Evolutionary conservation across 2,329 filamentous ascomycete genomes (phyloP), one percentile per base, ranked within the genome.

Genomic region (Exophiala phaeomuriformis): DNA sequence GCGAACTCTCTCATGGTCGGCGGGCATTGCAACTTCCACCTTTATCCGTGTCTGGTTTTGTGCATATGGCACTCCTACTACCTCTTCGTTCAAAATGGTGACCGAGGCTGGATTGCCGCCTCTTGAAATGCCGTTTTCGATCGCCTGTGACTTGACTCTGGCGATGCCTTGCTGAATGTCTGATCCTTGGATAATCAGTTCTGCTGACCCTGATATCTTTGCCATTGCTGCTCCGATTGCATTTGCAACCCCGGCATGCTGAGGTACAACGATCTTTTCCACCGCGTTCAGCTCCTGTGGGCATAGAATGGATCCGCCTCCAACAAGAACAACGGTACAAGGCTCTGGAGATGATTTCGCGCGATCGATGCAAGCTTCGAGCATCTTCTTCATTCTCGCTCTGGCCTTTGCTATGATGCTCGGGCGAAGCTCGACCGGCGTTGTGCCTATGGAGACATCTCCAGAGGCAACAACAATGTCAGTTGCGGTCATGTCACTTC

Each of bases 181-280:
- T 2, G 35, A 28, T 12, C 52, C 52, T 12, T 51, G 31, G 47
- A 50, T 39, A 9, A 55, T 55, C 33, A 48, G 33, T 31, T 55
- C 66, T 7, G 67, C 67, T 27, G 71, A 72, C 0, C 77, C 78
- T 2, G 75, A 74, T 0, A 80, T 75, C 51, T 78, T 78, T 2
- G 77, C 77, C 35, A 80, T 79, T 0, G 80, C 80, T 0, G 80
- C 80, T 2, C 80, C 80, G 2, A 83, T 76, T 0, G 80, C 79
- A 64, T 83, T 83, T 2, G 79, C 79, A 0, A 77, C 78, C 52
- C 77, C 77, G 31, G 77, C 70, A 37, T 59, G 51, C 27, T 74
- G 71, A 0, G 79, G 80, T 3, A 72, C 68, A 5, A 77, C 75
- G 52, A 77, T 73, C 56, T 76, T 70, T 3, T 72, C 68, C 4